Evolutionary conservation across 2,329 filamentous ascomycete species (phyloP).

Genomic region (Paecilomyces fulvus): DNA sequence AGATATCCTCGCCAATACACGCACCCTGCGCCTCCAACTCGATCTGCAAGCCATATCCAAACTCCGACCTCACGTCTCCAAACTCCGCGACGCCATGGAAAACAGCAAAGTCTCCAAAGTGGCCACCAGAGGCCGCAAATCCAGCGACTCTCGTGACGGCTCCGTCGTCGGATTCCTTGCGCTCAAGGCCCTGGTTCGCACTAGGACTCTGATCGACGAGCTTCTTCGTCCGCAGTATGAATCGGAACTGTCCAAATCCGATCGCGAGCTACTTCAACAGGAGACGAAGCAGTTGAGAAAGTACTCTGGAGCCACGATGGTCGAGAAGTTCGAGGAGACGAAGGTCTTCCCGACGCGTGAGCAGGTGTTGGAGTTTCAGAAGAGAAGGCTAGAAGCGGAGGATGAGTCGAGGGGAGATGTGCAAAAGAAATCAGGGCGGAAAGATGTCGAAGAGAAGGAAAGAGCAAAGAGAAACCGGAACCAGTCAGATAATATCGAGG

Average conservation of each 20-base stretch:
- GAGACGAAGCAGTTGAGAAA: constrained; percentile 20
- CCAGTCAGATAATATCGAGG: background rate
- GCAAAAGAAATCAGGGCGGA: constrained; percentile 4
- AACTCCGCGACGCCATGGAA: constrained; percentile 21
- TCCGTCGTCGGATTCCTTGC: constrained; percentile 16
- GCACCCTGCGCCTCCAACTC: constrained; percentile 17
- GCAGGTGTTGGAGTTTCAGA: constrained; percentile 12
- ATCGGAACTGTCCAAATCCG: constrained; percentile 14
- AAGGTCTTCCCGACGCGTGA: constrained; percentile 15
- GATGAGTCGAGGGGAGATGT: background rate
- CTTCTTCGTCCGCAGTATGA: constrained; percentile 18
- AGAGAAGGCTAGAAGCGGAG: background rate
- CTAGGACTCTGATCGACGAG: constrained; percentile 28
- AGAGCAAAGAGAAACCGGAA: background rate
- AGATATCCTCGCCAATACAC: constrained; percentile 14
- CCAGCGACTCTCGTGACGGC: constrained; percentile 10
- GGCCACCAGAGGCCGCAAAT: constrained; percentile 2
- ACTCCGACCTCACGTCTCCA: constrained; percentile 19
- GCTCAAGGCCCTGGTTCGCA: constrained; percentile 16
- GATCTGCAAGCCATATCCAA: constrained; percentile 13
- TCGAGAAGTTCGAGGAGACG: constrained; percentile 7
- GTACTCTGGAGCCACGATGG: constrained; percentile 19
- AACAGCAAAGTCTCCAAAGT: constrained; percentile 5
- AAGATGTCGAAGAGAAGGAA: constrained; percentile 1
- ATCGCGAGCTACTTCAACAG: constrained; percentile 13